Evolutionary conservation across 2,329 filamentous ascomycete genomes (phyloP), one percentile per base, ranked within the genome.

Genomic region (Sclerotinia trifoliorum): DNA sequence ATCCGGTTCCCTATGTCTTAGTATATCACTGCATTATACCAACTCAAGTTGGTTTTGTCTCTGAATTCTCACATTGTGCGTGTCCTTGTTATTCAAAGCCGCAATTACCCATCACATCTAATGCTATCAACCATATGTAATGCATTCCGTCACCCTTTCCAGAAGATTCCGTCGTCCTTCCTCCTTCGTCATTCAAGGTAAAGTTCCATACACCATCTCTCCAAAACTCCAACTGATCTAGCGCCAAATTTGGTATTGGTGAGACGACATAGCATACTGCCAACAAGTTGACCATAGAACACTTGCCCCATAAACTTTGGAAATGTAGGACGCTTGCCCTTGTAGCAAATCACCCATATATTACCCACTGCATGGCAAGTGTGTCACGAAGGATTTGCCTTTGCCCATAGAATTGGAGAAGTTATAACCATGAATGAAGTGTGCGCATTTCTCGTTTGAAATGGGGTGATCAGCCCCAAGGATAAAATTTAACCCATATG

Each of bases 401-500:
- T 21, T 15, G 13, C 46, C 35, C 21, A 51, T n/a, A 26, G 21
- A 39, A 26, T 7, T 51, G 35, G 1, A 5, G 51, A 35, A 2
- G n/a, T 11, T 35, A 51, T 62, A 35, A 10, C 46, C 58, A 39
- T 49, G 32, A 29, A 39, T 35, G 29, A 35, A 51, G 6, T 35
- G 7, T 49, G 58, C 46, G 21, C 21, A 62, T 32, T 62, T 19
- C 58, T 24, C 39, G 58, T 29, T 56, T 39, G 32, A 56, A 39
- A 66, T 35, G 52, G 48, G 42, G 35, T 29, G n/a, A 54, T 32
- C 48, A 29, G 11, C 29, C 52, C 8, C 24, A 35, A 62, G 24
- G 19, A 67, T 62, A 62, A 51, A 52, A 70, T 71, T 74, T 54
- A 60, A 70, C 72, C 70, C 73, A 77, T 81, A 81, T 81, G 76